These are phyloP conservation scores for Torrubiellomyces zombiae DNA, from an alignment of 2,329 filamentous ascomycete genomes.

Conservation along the genomic window DNA sequence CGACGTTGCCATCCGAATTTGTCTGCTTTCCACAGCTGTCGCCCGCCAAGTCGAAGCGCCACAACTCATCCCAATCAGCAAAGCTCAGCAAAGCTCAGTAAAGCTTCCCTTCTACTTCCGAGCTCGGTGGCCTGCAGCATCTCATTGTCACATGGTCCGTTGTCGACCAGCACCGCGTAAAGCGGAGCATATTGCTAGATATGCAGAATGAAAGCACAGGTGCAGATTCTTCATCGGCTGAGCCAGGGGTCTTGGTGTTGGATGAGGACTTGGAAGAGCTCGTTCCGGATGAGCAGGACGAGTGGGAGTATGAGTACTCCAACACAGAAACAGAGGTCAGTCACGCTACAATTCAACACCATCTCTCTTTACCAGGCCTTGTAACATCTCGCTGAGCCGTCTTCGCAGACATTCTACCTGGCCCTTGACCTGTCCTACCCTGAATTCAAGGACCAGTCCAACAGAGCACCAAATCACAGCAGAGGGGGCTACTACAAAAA, in stretches of 20 bases:
- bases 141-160: too few relatives aligned
- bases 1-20: too few relatives aligned
- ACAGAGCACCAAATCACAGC: constrained; percentile 19
- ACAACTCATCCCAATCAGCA: too few relatives aligned
- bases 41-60: too few relatives aligned
- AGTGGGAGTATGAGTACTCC: constrained; percentile 55
- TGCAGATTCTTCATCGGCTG: too few relatives aligned
- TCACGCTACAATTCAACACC: neutral
- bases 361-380: neutral
- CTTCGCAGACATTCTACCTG: constrained; percentile 42
- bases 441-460: constrained; percentile 33
- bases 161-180: too few relatives aligned
- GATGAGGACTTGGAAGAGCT: constrained; percentile 12
- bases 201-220: too few relatives aligned
- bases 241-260: constrained; percentile 12
- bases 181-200: too few relatives aligned
- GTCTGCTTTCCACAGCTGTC: too few relatives aligned
- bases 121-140: too few relatives aligned
- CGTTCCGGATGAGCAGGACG: constrained; percentile 30
- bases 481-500: constrained; percentile 30
- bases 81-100: too few relatives aligned
- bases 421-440: constrained; percentile 46
- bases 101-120: too few relatives aligned
- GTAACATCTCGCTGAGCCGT: neutral
- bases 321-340: constrained; percentile 42